These are phyloP conservation scores for sorghum (Sorghum bicolor) DNA, from an alignment of 176 grass and related monocot species.

Conservation along the genomic window Sorghum_bicolor_NCBIv3 NC_012879.2:58233501-58234000, in stretches of 20 bases:
- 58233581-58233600: constrained; percentile 96
- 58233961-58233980: neutral
- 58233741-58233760: constrained; percentile 1
- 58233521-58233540: constrained; percentile 73
- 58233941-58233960: neutral
- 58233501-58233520: constrained; percentile 95
- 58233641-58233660: constrained; percentile 68
- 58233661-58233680: constrained; percentile 98
- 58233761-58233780: neutral
- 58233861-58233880: neutral
- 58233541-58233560: constrained; percentile 94
- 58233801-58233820: neutral
- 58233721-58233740: neutral
- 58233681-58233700: constrained; percentile 42
- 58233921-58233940: neutral
- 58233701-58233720: neutral
- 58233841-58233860: neutral
- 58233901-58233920: neutral
- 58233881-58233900: neutral
- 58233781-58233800: neutral
- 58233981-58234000: neutral
- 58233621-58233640: constrained; percentile 90
- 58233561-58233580: constrained; percentile 87
- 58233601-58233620: constrained; percentile 77
- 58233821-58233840: neutral